phyloP scores from a whole-genome alignment of 192 early-diverging fungal genomes.

The Linnemannia zychae region DNA sequence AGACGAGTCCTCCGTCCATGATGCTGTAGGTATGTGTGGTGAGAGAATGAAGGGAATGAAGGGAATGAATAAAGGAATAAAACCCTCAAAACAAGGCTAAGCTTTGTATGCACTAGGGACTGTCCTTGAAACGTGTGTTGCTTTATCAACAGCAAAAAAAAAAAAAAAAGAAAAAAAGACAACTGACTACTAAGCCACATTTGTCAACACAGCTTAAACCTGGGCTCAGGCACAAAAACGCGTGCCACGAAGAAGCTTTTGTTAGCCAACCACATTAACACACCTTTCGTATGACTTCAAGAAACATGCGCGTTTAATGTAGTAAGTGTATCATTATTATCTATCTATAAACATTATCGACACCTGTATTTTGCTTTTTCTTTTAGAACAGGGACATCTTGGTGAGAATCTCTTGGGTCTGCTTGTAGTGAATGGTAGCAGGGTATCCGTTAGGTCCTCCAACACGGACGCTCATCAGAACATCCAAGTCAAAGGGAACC shows the following conservation, averaged over 20 bases:
- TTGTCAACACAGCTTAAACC: neutral
- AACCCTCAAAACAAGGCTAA: neutral
- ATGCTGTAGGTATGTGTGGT: neutral
- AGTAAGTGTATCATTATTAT: neutral
- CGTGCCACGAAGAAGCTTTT: neutral
- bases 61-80: neutral
- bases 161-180: neutral
- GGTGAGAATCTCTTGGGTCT: slow-evolving; percentile 44
- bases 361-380: neutral
- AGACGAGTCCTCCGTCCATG: slow-evolving; percentile 55
- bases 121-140: neutral
- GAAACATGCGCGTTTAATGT: slow-evolving; percentile 13
- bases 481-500: slow-evolving; percentile 50
- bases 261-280: no score
- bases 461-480: slow-evolving; percentile 38
- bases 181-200: neutral
- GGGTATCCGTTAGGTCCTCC: slow-evolving; percentile 45
- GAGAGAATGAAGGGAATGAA: slow-evolving; percentile 10
- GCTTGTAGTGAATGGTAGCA: slow-evolving; percentile 42
- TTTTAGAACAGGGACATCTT: slow-evolving; percentile 38
- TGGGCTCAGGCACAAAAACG: neutral
- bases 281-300: neutral
- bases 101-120: neutral
- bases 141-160: slow-evolving; percentile 25
- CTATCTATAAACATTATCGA: slow-evolving; percentile 8